These are phyloP conservation scores for Yarrowia osloensis DNA, from an alignment of 805 yeast species.

Conservation along the genomic window DNA sequence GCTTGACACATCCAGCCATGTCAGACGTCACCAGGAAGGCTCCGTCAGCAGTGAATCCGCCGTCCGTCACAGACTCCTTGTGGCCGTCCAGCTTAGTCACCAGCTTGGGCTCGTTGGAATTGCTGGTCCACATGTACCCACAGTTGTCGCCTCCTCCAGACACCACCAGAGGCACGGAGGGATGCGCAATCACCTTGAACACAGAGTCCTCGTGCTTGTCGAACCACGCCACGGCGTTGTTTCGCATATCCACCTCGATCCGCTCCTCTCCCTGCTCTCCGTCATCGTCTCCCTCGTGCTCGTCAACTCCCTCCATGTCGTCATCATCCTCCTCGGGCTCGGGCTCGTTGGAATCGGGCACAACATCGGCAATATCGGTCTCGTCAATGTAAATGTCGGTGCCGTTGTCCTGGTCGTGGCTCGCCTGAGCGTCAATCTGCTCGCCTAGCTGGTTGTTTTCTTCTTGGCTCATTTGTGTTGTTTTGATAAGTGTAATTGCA, in stretches of 20 bases:
- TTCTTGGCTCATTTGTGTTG: background rate
- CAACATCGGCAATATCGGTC: conserved; percentile 26
- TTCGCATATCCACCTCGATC: conserved; percentile 81
- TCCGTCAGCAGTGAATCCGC: conserved; percentile 84
- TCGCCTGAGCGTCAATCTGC: conserved; percentile 6
- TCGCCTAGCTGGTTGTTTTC: background rate
- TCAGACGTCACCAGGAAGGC: conserved; percentile 83
- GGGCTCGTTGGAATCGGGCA: background rate
- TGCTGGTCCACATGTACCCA: conserved; percentile 87
- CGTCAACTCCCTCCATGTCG: conserved; percentile 18
- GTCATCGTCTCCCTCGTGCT: background rate
- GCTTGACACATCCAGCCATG: conserved; percentile 84
- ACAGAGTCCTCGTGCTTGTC: conserved; percentile 89
- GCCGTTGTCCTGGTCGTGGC: conserved; percentile 13
- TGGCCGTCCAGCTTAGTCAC: conserved; percentile 78
- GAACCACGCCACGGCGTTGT: conserved; percentile 86
- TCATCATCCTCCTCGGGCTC: conserved; percentile 25
- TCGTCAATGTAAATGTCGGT: conserved; percentile 10
- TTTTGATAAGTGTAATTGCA: too few relatives aligned
- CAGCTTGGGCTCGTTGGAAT: conserved; percentile 72
- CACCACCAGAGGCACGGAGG: conserved; percentile 76
- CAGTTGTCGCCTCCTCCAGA: conserved; percentile 94
- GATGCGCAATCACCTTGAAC: conserved; percentile 80
- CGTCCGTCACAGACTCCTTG: conserved; percentile 83
- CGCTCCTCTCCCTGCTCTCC: conserved; percentile 12